These are phyloP conservation scores for Thielaviopsis punctulata DNA, from an alignment of 2,329 filamentous ascomycete genomes.

Conservation along the genomic window DNA sequence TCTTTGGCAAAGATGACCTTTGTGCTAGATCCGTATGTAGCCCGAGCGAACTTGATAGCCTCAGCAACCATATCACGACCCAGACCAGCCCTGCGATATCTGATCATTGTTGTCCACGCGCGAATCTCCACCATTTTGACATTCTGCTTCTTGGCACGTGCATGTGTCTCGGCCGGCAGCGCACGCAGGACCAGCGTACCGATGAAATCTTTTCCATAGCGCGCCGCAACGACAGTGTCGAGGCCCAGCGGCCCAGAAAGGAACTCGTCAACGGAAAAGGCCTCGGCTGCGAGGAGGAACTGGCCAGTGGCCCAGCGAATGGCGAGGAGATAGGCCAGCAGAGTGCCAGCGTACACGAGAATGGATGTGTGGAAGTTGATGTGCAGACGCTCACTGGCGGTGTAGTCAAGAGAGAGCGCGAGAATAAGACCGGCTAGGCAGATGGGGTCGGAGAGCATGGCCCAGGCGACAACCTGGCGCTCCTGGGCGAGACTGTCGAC, in stretches of 20 bases:
- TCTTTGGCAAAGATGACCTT: background rate
- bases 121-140: slow-evolving; percentile 31
- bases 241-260: background rate
- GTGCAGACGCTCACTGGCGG: background rate
- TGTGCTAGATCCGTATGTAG: background rate
- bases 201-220: background rate
- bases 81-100: slow-evolving; percentile 53
- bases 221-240: background rate
- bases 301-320: slow-evolving; percentile 1
- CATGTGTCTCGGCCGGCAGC: background rate
- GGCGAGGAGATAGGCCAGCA: background rate
- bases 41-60: background rate
- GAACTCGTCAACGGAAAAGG: background rate
- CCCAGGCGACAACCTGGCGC: slow-evolving; percentile 48
- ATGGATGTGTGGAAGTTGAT: slow-evolving; percentile 9
- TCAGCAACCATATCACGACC: slow-evolving; percentile 45
- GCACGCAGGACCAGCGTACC: background rate
- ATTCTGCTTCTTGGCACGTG: background rate
- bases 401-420: slow-evolving; percentile 17
- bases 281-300: background rate
- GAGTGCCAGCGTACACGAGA: slow-evolving; percentile 21
- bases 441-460: slow-evolving; percentile 47
- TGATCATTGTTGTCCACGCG: slow-evolving; percentile 61
- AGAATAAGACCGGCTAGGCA: slow-evolving; percentile 28
- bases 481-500: slow-evolving; percentile 73